Conservation (phyloP, 2,329 filamentous ascomycete species). For the Plectosphaerella sp. region DNA sequence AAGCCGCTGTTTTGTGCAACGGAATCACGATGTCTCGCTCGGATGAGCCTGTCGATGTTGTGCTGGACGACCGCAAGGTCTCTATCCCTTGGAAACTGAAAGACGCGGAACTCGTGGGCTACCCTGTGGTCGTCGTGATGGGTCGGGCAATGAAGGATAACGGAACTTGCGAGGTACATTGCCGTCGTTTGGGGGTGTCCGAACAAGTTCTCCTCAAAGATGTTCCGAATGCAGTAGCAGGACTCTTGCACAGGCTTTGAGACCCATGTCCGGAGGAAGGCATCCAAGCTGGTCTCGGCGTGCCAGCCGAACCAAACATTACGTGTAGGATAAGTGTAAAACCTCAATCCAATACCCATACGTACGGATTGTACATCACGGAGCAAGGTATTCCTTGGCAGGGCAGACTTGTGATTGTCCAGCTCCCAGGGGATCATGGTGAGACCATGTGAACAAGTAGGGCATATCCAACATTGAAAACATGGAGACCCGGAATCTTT, state of each 20-base stretch:
- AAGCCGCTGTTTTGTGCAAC: constrained; percentile 61
- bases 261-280: too few species aligned
- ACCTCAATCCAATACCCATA: too few species aligned
- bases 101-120: constrained; percentile 86
- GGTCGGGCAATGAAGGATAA: constrained; percentile 63
- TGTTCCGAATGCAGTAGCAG: constrained; percentile 26
- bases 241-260: constrained; percentile 1
- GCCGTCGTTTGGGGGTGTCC: constrained; percentile 60
- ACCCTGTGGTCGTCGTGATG: constrained; percentile 76
- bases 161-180: constrained; percentile 71
- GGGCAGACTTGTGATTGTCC: too few species aligned
- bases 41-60: constrained; percentile 46
- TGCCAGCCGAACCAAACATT: too few species aligned
- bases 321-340: too few species aligned
- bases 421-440: too few species aligned
- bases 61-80: constrained; percentile 69
- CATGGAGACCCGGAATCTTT: too few species aligned
- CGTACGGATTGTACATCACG: too few species aligned
- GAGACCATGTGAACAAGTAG: too few species aligned
- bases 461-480: too few species aligned
- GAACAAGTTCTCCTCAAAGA: constrained; percentile 50
- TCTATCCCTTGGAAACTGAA: constrained; percentile 79
- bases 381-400: too few species aligned
- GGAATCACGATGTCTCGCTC: constrained; percentile 29
- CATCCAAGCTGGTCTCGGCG: too few species aligned